Evolutionary conservation across 192 early-diverging fungal species (phyloP).

Genomic region (Haplosporangium gracile): DNA sequence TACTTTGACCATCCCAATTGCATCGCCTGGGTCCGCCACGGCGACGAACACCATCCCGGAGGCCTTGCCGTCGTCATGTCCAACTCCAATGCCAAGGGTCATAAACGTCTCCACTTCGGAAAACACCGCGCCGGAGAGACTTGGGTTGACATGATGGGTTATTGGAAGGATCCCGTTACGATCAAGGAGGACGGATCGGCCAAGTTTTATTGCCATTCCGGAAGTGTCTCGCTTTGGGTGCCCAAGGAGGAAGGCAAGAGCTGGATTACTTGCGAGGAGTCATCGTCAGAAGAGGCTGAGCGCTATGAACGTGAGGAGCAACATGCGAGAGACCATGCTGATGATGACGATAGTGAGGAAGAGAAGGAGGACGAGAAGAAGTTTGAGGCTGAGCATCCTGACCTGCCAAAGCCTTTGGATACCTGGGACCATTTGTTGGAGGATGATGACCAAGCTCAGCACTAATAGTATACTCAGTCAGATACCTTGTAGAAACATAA

Average conservation of each 20-base stretch:
- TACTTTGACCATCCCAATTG: slow-evolving; percentile 61
- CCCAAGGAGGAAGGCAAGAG: slow-evolving; percentile 27
- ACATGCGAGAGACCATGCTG: slow-evolving; percentile 20
- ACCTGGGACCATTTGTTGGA: slow-evolving; percentile 42
- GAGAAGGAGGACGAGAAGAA: neutral
- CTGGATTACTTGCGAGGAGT: slow-evolving; percentile 30
- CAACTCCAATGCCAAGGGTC: slow-evolving; percentile 27
- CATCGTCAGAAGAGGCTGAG: slow-evolving; percentile 15
- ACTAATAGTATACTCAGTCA: neutral
- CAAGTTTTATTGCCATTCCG: slow-evolving; percentile 32
- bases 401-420: slow-evolving; percentile 32
- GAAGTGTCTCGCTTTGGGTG: slow-evolving; percentile 29
- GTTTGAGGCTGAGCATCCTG: slow-evolving; percentile 22
- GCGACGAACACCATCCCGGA: slow-evolving; percentile 25
- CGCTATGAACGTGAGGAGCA: slow-evolving; percentile 16
- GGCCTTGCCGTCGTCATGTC: slow-evolving; percentile 39
- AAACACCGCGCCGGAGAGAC: slow-evolving; percentile 15
- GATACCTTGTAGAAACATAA: too few species aligned
- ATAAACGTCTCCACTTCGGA: slow-evolving; percentile 31
- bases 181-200: slow-evolving; percentile 37
- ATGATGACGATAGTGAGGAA: slow-evolving; percentile 7
- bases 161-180: slow-evolving; percentile 31
- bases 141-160: slow-evolving; percentile 46
- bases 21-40: slow-evolving; percentile 60
- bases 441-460: slow-evolving; percentile 15